Evolutionary conservation across 306 rosid species (phyloP).

Genomic region (Pterocarpus macrocarpus): DNA sequence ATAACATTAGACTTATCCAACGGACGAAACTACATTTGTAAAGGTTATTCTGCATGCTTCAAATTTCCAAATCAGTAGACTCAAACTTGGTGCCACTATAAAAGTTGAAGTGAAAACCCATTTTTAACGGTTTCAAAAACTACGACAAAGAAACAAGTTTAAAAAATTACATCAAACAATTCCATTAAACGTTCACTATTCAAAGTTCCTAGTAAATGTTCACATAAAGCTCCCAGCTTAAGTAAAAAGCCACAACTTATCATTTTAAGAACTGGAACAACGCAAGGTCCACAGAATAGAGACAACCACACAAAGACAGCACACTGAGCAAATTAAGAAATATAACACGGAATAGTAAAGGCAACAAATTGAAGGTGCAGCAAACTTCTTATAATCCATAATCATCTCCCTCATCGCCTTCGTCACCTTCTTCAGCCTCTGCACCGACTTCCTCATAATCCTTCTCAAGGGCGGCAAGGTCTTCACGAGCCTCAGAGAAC

Average conservation of each 20-base stretch:
- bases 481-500: slow-evolving; percentile 93
- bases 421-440: slow-evolving; percentile 72
- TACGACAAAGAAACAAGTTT: too few relatives aligned
- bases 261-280: slow-evolving; percentile 41
- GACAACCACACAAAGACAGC: slow-evolving; percentile 16
- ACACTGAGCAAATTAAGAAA: neutral
- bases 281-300: slow-evolving; percentile 4
- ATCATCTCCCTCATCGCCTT: slow-evolving; percentile 75
- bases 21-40: too few relatives aligned
- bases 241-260: slow-evolving; percentile 5
- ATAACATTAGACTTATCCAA: too few relatives aligned
- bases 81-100: too few relatives aligned
- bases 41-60: too few relatives aligned
- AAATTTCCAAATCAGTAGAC: too few relatives aligned
- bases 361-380: neutral
- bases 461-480: slow-evolving; percentile 67
- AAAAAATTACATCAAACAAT: too few relatives aligned
- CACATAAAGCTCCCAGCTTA: too few relatives aligned
- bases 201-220: neutral
- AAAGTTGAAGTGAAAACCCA: too few relatives aligned
- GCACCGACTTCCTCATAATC: slow-evolving; percentile 64
- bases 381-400: slow-evolving; percentile 50
- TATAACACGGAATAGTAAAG: neutral
- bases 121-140: too few relatives aligned
- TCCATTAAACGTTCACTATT: neutral